Evolutionary conservation across 164 flowering plant genomes (phyloP), one percentile per base, ranked within the genome.

Genomic region (Taxillus chinensis): DNA sequence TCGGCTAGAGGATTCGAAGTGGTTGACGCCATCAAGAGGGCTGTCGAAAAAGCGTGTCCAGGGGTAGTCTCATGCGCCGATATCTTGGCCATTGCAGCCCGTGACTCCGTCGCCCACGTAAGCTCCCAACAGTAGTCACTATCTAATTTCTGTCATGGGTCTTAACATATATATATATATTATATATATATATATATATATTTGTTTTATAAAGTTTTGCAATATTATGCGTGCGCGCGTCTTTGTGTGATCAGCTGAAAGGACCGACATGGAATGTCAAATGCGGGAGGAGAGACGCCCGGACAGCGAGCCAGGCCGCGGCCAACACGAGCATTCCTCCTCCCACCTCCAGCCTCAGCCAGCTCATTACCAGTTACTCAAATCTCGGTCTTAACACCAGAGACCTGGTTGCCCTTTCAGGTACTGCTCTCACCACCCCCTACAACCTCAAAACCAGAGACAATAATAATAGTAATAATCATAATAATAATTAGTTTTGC

Each of bases 31-130:
- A 71, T 73, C 2, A 80, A 78, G 51, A 17, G 64, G 0, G 45
- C 58, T 9, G 77, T 78, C 11, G 83, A 79, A 65, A 48, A 43
- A 40, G 67, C 48, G 5, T 80, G 83, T 61, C 80, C 82, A 0
- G 78, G 77, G 1, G 68, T 77, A 0, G 86, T 80, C 11, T 80
- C 86, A 1, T 80, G 84, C 43, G 84, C 86, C 13, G 86, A 82
- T 48, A 75, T 82, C 45, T 2, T 82, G 27, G 77, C 82, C 40
- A 71, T 80, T 55, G 79, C 81, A 39, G 79, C 84, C 39, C 78
- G 83, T 15, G 84, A 82, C 57, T 76, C 82, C 0, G 73, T 71
- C 7, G 57, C 6, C 10, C 11, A 50, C 17, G 86, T 82, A 58
- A 75, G 81, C 66, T 4, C 5, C 41, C 58, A 5, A 16, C 10